phyloP scores from a whole-genome alignment of 495 filamentous ascomycete species.

The Acidiella bohemica region DNA sequence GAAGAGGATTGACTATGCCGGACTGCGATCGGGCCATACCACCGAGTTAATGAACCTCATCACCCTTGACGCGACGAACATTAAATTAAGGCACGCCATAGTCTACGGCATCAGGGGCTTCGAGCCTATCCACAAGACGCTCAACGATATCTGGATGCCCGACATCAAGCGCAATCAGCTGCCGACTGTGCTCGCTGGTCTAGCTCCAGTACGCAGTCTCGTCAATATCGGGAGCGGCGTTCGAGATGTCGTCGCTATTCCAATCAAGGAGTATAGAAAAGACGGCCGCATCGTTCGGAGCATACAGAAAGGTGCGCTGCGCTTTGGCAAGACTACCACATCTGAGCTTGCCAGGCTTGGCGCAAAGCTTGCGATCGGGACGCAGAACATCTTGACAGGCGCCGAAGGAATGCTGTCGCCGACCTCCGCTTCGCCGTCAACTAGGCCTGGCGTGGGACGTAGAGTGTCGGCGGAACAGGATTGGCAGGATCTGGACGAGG shows the following conservation, averaged over 20 bases:
- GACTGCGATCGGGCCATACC: slow-evolving; percentile 91
- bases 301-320: slow-evolving; percentile 74
- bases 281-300: slow-evolving; percentile 86
- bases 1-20: slow-evolving; percentile 87
- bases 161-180: slow-evolving; percentile 86
- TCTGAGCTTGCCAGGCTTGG: slow-evolving; percentile 84
- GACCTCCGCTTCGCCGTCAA: slow-evolving; percentile 9
- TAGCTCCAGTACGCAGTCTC: slow-evolving; percentile 78
- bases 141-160: slow-evolving; percentile 96
- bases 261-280: slow-evolving; percentile 82
- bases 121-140: slow-evolving; percentile 66
- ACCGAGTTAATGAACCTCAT: slow-evolving; percentile 99
- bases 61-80: slow-evolving; percentile 74
- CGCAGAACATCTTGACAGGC: slow-evolving; percentile 76
- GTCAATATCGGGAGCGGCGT: slow-evolving; percentile 84
- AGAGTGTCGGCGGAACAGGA: slow-evolving; percentile 27
- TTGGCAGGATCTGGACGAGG: slow-evolving; percentile 55
- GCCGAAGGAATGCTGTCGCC: slow-evolving; percentile 62
- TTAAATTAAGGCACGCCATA: slow-evolving; percentile 78
- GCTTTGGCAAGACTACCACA: slow-evolving; percentile 85
- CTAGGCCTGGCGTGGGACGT: slow-evolving; percentile 18
- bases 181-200: slow-evolving; percentile 70
- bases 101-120: slow-evolving; percentile 86
- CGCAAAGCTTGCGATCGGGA: slow-evolving; percentile 88
- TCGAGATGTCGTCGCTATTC: slow-evolving; percentile 71